These are phyloP conservation scores for Brassica rapa DNA, from an alignment of 345 rosid genomes.

Conservation along the genomic window DNA sequence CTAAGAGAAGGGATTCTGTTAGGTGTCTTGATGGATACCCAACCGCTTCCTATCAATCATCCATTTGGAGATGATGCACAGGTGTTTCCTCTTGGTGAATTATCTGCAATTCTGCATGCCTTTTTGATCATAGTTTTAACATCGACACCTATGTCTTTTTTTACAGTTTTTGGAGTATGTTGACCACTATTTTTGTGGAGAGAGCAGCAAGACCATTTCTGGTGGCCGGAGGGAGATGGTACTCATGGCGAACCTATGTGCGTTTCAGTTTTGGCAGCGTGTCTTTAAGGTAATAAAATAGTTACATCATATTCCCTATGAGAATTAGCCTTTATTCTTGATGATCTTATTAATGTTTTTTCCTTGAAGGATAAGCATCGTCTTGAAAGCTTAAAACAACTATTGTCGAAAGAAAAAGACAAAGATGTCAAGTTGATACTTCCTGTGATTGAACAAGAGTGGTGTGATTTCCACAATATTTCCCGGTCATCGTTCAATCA, in stretches of 20 bases:
- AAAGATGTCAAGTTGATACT: conserved; percentile 42
- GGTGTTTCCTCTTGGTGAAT: conserved; percentile 52
- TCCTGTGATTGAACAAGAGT: conserved; percentile 74
- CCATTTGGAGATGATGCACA: conserved; percentile 76
- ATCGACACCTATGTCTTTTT: conserved; percentile 29
- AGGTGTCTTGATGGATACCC: conserved; percentile 81
- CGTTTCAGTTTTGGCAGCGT: conserved; percentile 88
- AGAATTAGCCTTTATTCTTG: conserved; percentile 5
- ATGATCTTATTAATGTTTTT: conserved; percentile 32
- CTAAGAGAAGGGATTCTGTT: conserved; percentile 85
- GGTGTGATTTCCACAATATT: conserved; percentile 86
- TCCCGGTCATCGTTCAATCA: conserved; percentile 68
- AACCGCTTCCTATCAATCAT: conserved; percentile 73
- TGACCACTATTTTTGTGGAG: conserved; percentile 53
- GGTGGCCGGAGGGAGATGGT: conserved; percentile 62
- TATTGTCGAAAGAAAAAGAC: conserved; percentile 44
- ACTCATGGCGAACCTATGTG: conserved; percentile 70
- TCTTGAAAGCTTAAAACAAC: conserved; percentile 59
- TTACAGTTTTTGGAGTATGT: conserved; percentile 66
- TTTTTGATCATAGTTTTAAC: conserved; percentile 27
- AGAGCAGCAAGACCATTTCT: conserved; percentile 41
- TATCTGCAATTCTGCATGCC: conserved; percentile 17
- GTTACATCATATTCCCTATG: conserved; percentile 15
- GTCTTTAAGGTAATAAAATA: conserved; percentile 61
- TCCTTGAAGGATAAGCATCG: conserved; percentile 72